Evolutionary conservation across 108 stramenopile species (phyloP), one percentile per base, ranked within the genome.

Genomic region (Stephanodiscus triporus): DNA sequence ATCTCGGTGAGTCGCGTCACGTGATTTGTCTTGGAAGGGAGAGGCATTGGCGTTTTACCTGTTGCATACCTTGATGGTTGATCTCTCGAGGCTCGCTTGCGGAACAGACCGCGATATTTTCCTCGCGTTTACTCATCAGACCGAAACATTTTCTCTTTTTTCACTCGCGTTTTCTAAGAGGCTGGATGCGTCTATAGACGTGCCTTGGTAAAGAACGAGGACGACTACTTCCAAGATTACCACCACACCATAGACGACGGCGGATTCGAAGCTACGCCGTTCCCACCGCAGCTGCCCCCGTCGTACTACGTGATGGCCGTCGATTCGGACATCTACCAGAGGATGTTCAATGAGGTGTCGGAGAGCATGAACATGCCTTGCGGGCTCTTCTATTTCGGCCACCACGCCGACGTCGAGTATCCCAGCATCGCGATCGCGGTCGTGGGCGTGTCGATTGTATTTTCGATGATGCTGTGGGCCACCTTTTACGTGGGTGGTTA

Each of bases 371-470:
- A 17, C 36, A 84, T 85, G 84, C 91, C 91, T 1, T 91, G 88
- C 71, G 87, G 87, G 29, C 81, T 91, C 42, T 91, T 89, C 82
- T 91, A 85, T 50, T 91, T 88, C 72, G 91, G 91, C 23, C 88
- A 89, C 58, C 91, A 91, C 42, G 91, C 89, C 66, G 91, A 91
- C 83, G 87, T 87, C 16, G 78, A 79, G 29, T 55, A 83, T 63
- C 91, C 91, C 0, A 85, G 71, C 29, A 83, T 91, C 56, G 53
- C 32, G 50, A 91, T 91, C 59, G 85, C 91, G 4, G 54, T 85
- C 20, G 54, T 63, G 9, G 30, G 82, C n/a, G 76, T 91, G 16
- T 49, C 57, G 29, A 19, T 84, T 19, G 36, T 89, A 19, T 85
- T 91, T 49, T 63, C 29, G 13, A 48, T 60, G 9, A 50, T 72